A percentile compares a stretch with the other conserved stretches of the same genome.
Conservation (phyloP, 1,139 yeast species). For the Saccharomyces hybrid region DNA sequence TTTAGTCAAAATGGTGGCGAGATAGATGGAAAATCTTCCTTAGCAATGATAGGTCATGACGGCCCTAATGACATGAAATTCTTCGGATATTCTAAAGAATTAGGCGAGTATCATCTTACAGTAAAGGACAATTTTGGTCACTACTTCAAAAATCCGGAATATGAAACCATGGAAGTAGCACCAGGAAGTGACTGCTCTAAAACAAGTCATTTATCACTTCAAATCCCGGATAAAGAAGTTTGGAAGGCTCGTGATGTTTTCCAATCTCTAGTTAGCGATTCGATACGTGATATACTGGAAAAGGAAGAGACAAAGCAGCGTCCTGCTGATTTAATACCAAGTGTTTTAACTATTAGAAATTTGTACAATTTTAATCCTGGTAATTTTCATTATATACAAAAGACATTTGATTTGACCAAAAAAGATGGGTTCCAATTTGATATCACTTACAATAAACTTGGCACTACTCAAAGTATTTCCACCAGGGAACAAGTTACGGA, state of each 20-base stretch:
- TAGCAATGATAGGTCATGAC: constrained; percentile 30
- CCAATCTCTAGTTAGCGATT: constrained; percentile 60
- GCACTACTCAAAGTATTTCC: constrained; percentile 39
- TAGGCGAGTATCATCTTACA: constrained; percentile 48
- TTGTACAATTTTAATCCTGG: constrained; percentile 52
- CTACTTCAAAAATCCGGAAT: constrained; percentile 34
- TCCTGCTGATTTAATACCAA: constrained; percentile 29
- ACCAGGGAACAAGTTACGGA: constrained; percentile 35
- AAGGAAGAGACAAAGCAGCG: constrained; percentile 2
- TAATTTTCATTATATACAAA: constrained; percentile 72
- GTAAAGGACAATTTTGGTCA: constrained; percentile 42
- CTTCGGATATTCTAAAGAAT: constrained; percentile 47
- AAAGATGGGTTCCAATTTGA: constrained; percentile 71
- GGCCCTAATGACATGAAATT: constrained; percentile 36
- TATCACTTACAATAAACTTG: constrained; percentile 47
- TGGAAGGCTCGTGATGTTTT: constrained; percentile 82
- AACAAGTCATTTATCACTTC: constrained; percentile 60
- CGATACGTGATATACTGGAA: constrained; percentile 44
- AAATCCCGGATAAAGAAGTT: constrained; percentile 60
- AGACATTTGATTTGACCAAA: constrained; percentile 41
- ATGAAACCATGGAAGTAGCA: constrained; percentile 23
- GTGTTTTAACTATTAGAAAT: constrained; percentile 48
- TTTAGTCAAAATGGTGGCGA: constrained; percentile 41
- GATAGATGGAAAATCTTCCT: constrained; percentile 51
- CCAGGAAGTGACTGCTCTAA: constrained; percentile 44